These are phyloP conservation scores for Serendipita vermifera DNA, from an alignment of 768 basidiomycete species.

Conservation along the genomic window DNA sequence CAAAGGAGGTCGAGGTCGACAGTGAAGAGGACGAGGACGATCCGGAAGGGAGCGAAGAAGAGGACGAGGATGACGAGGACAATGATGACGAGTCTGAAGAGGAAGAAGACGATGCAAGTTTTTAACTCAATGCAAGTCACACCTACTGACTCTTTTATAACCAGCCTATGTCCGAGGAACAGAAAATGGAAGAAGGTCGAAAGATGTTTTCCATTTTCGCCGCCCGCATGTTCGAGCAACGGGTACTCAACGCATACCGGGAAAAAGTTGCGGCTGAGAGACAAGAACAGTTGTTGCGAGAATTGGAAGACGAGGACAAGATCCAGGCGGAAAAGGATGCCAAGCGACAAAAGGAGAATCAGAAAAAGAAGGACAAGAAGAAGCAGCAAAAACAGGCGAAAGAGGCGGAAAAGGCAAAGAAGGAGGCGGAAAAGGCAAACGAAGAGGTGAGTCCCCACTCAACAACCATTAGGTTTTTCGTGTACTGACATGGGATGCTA, in stretches of 20 bases:
- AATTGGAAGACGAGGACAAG: conserved; percentile 93
- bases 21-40: conserved; percentile 46
- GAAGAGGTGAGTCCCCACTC: conserved; percentile 38
- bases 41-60: conserved; percentile 46
- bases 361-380: conserved; percentile 99
- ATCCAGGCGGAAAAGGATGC: conserved; percentile 73
- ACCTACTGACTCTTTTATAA: conserved; percentile 12
- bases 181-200: conserved; percentile 98
- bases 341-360: conserved; percentile 84
- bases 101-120: conserved; percentile 33
- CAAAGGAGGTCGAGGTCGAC: conserved; percentile 43
- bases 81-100: conserved; percentile 50
- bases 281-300: conserved; percentile 81
- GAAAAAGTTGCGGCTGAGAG: conserved; percentile 95
- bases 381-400: conserved; percentile 82
- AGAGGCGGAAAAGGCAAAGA: conserved; percentile 76
- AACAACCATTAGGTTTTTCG: background rate
- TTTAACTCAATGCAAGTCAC: background rate
- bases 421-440: conserved; percentile 74
- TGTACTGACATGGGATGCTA: background rate
- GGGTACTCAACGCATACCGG: conserved; percentile 90
- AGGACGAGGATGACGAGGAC: conserved; percentile 52
- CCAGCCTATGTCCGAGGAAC: conserved; percentile 80
- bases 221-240: conserved; percentile 98
- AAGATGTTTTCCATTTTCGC: conserved; percentile 99